Evolutionary conservation across 2,329 filamentous ascomycete species (phyloP).

Genomic region (Neurospora sp.): DNA sequence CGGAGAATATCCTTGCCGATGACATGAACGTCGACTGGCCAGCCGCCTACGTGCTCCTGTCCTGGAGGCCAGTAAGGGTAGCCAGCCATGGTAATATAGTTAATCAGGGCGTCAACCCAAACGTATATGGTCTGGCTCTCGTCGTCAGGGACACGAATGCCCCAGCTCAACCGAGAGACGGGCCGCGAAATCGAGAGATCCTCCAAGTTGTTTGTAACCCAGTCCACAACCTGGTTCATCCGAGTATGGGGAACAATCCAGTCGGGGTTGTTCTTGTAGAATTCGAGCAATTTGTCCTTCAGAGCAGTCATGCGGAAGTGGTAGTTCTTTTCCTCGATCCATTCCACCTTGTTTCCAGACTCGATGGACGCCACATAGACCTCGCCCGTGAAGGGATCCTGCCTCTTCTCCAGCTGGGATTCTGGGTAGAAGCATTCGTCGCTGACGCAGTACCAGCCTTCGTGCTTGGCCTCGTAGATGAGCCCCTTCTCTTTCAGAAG

Average conservation of each 20-base stretch:
- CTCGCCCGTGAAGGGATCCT: slow-evolving; percentile 71
- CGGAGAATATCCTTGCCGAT: slow-evolving; percentile 94
- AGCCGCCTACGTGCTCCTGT: slow-evolving; percentile 52
- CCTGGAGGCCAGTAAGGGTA: slow-evolving; percentile 67
- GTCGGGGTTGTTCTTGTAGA: slow-evolving; percentile 66
- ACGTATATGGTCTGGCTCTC: slow-evolving; percentile 88
- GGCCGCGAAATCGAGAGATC: slow-evolving; percentile 89
- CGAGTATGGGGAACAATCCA: slow-evolving; percentile 66
- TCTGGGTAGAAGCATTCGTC: slow-evolving; percentile 95
- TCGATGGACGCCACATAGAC: slow-evolving; percentile 77
- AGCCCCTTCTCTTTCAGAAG: slow-evolving; percentile 64
- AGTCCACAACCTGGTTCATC: slow-evolving; percentile 68
- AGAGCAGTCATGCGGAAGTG: slow-evolving; percentile 86
- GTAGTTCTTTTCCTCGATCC: slow-evolving; percentile 88
- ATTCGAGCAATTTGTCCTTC: slow-evolving; percentile 63
- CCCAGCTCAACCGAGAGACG: slow-evolving; percentile 68
- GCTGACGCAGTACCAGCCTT: slow-evolving; percentile 93
- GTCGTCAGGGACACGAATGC: slow-evolving; percentile 80
- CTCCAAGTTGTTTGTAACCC: slow-evolving; percentile 67
- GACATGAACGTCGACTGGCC: slow-evolving; percentile 87
- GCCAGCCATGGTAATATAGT: slow-evolving; percentile 81
- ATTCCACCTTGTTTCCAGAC: slow-evolving; percentile 88
- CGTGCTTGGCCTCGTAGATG: slow-evolving; percentile 77
- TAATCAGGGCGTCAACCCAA: slow-evolving; percentile 92
- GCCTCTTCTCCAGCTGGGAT: slow-evolving; percentile 58